Evolutionary conservation across 352 stramenopile species (phyloP), one percentile per base, ranked within the genome.

Genomic region (Ophiocytium majus): DNA sequence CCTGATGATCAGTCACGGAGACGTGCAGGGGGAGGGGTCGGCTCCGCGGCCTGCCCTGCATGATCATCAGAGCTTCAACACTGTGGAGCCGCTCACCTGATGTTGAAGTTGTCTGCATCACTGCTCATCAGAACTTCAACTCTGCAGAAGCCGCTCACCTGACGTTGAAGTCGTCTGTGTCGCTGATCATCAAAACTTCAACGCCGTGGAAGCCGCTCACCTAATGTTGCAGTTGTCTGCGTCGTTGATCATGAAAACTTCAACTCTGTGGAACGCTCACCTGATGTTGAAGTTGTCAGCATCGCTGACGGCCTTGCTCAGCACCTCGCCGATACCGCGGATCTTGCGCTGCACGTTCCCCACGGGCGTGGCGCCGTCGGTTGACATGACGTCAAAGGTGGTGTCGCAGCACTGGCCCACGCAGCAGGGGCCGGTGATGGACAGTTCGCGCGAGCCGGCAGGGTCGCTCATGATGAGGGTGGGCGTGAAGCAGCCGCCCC

Each of bases 211-310:
- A n/a, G n/a, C n/a, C n/a, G n/a, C n/a, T n/a, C n/a, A n/a, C n/a
- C n/a, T n/a, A n/a, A n/a, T n/a, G n/a, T n/a, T n/a, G n/a, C n/a
- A n/a, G n/a, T n/a, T n/a, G n/a, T n/a, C n/a, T n/a, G n/a, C n/a
- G n/a, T n/a, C n/a, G n/a, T n/a, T n/a, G n/a, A n/a, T n/a, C n/a
- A n/a, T n/a, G n/a, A n/a, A n/a, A n/a, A n/a, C n/a, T n/a, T n/a
- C n/a, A n/a, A n/a, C n/a, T n/a, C n/a, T n/a, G n/a, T n/a, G n/a
- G n/a, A n/a, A n/a, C 43, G 43, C 43, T 57, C 43, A 57, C 43
- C 5, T 57, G 83, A 86, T 86, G 17, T 71, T 83, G 43, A 86
- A 86, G 63, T 83, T 86, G 71, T 86, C 83, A n/a, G 83, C 83
- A 10, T 86, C 83, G 37, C 76, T 86, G 32, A 79, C 76, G 50